Evolutionary conservation across 148 eudicot species (phyloP), one percentile per base, ranked within the genome.

Genomic region (Cornus kousa): DNA sequence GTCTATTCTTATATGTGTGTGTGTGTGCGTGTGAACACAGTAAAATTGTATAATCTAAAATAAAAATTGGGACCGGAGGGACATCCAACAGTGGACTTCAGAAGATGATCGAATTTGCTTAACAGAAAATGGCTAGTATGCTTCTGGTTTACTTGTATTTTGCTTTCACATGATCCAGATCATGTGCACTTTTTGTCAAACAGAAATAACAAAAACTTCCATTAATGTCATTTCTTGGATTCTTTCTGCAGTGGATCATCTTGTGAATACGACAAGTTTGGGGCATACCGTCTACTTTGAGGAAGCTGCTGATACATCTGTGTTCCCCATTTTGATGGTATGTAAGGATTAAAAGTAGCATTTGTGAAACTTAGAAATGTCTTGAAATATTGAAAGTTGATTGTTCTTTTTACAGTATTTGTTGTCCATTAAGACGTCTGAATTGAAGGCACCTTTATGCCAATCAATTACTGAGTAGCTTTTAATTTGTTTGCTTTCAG

Each of bases 231-330:
- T 24, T 13, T 68, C 19, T 71, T 10, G 23, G 22, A 9, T 60
- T 74, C 72, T 33, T 68, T 24, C n/a, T 86, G 84, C 89, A 95
- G 98, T 95, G 72, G 98, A 95, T 83, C 97, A 95, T 89, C 87
- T 95, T 33, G 98, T 95, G 60, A 95, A 95, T 79, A 91, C 97
- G 37, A 90, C 91, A 57, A 93, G 94, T 82, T 87, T 95, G 86
- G 97, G 96, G 17, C 98, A 95, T 80, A 89, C 89, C 17, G 93
- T 95, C 83, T 86, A 87, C 81, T 91, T 95, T 0, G 98, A 95
- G 85, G 98, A 95, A 88, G 98, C 89, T 32, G 72, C 86, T 1
- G 98, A 93, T 69, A 74, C 97, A 59, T 82, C 89, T 5, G 87
- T 88, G 70, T 95, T 95, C 78, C 97, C 97, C 9, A 84, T 91